Conservation (phyloP, 108 stramenopile species). For the Nannochloropsis gaditana region DNA sequence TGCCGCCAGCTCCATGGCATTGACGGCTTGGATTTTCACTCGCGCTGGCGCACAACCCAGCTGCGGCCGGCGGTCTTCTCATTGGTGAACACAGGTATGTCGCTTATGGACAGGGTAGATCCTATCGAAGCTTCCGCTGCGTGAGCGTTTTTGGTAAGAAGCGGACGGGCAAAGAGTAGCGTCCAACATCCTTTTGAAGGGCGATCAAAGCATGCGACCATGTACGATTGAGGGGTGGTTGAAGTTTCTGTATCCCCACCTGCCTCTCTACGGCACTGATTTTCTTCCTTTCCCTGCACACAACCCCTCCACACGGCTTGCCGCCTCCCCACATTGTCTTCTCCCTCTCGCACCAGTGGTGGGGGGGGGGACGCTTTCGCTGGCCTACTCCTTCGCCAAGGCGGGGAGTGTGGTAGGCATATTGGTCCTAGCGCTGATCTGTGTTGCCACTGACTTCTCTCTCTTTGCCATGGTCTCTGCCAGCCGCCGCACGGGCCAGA, state of each 20-base stretch:
- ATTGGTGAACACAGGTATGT: not conserved
- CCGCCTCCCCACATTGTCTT: too few species aligned
- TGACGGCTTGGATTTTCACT: not conserved
- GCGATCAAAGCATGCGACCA: too few species aligned
- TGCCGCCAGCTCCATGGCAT: not conserved
- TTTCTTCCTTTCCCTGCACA: too few species aligned
- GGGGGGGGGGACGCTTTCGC: not conserved
- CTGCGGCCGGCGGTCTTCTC: not conserved
- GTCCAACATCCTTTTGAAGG: too few species aligned
- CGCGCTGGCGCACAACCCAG: not conserved
- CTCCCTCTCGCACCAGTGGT: not conserved
- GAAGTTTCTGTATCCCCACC: too few species aligned
- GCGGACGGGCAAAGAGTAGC: too few species aligned
- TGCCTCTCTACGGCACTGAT: too few species aligned
- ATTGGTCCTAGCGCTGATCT: not conserved
- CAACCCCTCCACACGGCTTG: too few species aligned
- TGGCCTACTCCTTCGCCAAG: not conserved
- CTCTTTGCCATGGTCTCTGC: constrained; percentile 8
- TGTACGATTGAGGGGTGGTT: too few species aligned
- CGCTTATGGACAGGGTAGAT: too few species aligned
- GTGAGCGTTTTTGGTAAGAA: too few species aligned
- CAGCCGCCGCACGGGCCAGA: not conserved
- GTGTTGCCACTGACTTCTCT: not conserved
- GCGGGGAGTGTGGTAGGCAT: not conserved
- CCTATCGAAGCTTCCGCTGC: too few species aligned